These are phyloP conservation scores for Verbascum thapsus DNA, from an alignment of 257 asterid genomes.

Conservation along the genomic window DNA sequence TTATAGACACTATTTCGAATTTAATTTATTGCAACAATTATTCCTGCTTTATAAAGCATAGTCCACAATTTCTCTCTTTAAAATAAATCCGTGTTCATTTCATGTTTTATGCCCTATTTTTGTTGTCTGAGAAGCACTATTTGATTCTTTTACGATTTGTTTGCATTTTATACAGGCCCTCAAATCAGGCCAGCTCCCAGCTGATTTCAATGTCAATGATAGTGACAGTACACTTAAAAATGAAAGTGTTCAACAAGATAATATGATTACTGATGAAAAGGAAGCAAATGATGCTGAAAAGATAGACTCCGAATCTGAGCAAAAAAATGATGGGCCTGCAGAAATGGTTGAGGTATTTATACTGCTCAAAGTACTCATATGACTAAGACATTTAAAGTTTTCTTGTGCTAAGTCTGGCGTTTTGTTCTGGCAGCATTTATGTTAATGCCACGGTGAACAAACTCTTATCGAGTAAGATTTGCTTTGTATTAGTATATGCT, in stretches of 20 bases:
- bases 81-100: conserved; percentile 2
- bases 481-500: neutral
- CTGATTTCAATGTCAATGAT: conserved; percentile 61
- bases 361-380: conserved; percentile 6
- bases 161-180: conserved; percentile 61
- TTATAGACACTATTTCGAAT: conserved; percentile 6
- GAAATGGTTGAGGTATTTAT: conserved; percentile 78
- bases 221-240: conserved; percentile 42
- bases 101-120: neutral
- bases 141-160: conserved; percentile 3
- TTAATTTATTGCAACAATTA: neutral
- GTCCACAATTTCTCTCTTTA: conserved; percentile 11
- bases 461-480: neutral
- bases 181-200: conserved; percentile 94
- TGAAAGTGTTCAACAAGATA: conserved; percentile 53
- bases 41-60: neutral
- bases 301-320: conserved; percentile 46
- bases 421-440: conserved; percentile 5
- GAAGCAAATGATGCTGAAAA: conserved; percentile 41
- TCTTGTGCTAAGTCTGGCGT: neutral
- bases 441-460: conserved; percentile 15
- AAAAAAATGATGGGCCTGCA: conserved; percentile 58
- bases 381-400: neutral
- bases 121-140: neutral
- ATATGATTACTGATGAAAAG: conserved; percentile 56